Evolutionary conservation across 768 basidiomycete species (phyloP), one percentile per base, ranked within the genome.

Genomic region (Boletellus sp.): DNA sequence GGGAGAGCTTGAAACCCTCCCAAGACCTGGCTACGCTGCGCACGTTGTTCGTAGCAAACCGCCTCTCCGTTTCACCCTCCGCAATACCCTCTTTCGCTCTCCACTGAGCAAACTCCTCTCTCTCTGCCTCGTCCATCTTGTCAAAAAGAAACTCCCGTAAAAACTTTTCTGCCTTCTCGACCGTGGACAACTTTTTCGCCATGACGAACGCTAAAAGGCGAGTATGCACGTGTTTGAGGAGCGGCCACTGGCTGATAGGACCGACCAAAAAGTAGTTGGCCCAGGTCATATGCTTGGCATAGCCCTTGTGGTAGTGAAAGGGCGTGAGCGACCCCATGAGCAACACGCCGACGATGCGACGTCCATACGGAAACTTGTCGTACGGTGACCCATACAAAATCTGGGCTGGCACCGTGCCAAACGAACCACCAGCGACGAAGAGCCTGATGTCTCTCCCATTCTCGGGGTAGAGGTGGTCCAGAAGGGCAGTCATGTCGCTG

Each of bases 381-480:
- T 75, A 77, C 0, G 78, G 59, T 0, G 77, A 72, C 2, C 76
- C 78, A 50, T 78, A 82, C 12, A 84, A 57, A 33, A 82, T 79
- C 67, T 83, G 82, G 1, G 81, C 76, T 3, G 74, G 68, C 11
- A 74, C 70, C 0, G 76, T 78, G 17, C 82, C 83, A 54, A 75
- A 80, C 3, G 79, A 80, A 12, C 77, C 76, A 0, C 78, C 82
- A 13, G 70, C 62, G 48, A 84, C 50, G 66, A 78, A 82, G 36
- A 80, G 68, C 52, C 66, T 72, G 45, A 81, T 66, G 20, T 70
- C 58, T 20, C 48, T 42, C 32, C 59, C 53, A 0, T 61, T 60
- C 19, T 71, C 58, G 0, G 79, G 77, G 54, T 81, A 78, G 26
- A 81, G 71, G 59, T 79, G 77, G 17, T 70, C 61, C 35, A 83